Conservation (phyloP, 331 rosid genomes). For the Quercus lobata region DNA sequence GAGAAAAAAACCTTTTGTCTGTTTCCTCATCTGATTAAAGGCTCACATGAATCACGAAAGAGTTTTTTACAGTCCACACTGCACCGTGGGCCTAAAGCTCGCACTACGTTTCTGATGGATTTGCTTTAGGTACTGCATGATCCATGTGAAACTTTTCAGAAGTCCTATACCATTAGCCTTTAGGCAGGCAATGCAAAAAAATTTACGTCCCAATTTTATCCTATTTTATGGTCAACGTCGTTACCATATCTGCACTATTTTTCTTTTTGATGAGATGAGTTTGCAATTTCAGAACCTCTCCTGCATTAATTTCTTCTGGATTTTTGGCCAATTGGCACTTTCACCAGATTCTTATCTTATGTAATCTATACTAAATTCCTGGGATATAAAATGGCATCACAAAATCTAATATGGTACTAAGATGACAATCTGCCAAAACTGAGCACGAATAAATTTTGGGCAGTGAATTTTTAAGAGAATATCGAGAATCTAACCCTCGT, state of each 20-base stretch:
- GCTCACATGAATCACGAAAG: slow-evolving; percentile 12
- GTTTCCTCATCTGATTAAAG: not conserved
- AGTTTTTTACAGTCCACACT: not conserved
- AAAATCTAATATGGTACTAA: not conserved
- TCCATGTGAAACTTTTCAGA: slow-evolving; percentile 22
- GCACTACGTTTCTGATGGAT: slow-evolving; percentile 1
- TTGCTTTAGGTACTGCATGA: not conserved
- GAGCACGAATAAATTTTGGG: not conserved
- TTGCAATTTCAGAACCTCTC: not conserved
- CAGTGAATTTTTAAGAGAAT: not conserved
- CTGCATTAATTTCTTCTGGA: not conserved
- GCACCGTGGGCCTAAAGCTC: slow-evolving; percentile 4
- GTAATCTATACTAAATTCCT: not conserved
- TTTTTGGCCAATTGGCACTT: not conserved
- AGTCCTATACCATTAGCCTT: not conserved
- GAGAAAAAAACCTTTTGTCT: slow-evolving; percentile 12
- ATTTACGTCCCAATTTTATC: not conserved
- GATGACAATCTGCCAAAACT: not conserved
- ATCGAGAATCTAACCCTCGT: not conserved
- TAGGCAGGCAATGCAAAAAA: too few relatives aligned
- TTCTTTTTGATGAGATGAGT: too few relatives aligned
- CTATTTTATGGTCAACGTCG: not conserved
- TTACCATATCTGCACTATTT: not conserved
- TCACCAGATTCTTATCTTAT: not conserved
- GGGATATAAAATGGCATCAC: not conserved